Conservation (phyloP, 208 protist species). For the Leptomonas pyrrhocoris region DNA sequence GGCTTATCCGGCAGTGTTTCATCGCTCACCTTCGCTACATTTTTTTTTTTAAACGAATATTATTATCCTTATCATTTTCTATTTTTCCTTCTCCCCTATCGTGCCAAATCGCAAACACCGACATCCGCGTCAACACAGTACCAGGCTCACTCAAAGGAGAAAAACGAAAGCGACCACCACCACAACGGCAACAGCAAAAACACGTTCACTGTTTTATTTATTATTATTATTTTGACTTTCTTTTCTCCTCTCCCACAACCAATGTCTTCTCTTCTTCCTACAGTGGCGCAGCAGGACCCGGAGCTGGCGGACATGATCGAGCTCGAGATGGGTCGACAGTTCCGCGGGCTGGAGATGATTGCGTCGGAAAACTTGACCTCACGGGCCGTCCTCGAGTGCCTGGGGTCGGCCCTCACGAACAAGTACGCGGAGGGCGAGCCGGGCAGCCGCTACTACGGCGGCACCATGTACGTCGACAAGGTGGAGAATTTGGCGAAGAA, state of each 20-base stretch:
- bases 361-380: slow-evolving; percentile 99
- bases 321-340: slow-evolving; percentile 89
- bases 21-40: too few species aligned
- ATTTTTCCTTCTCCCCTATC: too few species aligned
- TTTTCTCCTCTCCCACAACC: neutral
- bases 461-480: slow-evolving; percentile 98
- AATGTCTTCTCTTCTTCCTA: slow-evolving; percentile 32
- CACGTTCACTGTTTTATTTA: neutral
- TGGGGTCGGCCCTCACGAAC: slow-evolving; percentile 98
- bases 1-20: too few species aligned
- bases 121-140: too few species aligned
- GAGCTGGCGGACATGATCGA: slow-evolving; percentile 85
- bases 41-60: too few species aligned
- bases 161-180: too few species aligned
- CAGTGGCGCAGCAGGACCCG: slow-evolving; percentile 69
- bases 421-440: slow-evolving; percentile 99
- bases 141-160: too few species aligned
- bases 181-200: too few species aligned
- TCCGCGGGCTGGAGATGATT: slow-evolving; percentile 89
- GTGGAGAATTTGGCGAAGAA: slow-evolving; percentile 94
- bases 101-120: too few species aligned
- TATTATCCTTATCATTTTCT: too few species aligned
- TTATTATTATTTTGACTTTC: neutral
- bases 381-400: slow-evolving; percentile 95
- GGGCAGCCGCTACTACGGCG: slow-evolving; percentile 98